Evolutionary conservation across 164 flowering plant genomes (phyloP), one percentile per base, ranked within the genome.

Genomic region (Stephania japonica): DNA sequence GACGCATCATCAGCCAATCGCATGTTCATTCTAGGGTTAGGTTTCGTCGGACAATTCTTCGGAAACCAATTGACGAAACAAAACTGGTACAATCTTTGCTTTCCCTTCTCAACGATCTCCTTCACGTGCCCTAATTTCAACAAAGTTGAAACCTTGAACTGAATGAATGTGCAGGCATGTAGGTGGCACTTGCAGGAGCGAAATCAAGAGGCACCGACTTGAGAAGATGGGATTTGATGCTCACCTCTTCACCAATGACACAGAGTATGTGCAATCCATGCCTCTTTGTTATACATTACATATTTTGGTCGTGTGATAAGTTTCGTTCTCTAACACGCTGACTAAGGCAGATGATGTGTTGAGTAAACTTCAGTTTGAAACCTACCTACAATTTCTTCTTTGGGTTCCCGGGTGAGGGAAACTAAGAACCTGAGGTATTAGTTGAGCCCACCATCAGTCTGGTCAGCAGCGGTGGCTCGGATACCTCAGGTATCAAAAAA

Each of bases 21-120:
- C 21, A 85, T 91, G 91, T 83, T 89, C 66, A 73, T 91, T 21
- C 81, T 88, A 1, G 96, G 96, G 26, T 84, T 89, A 87, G 98
- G 98, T 67, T 92, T 78, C 77, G 94, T 89, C 53, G 98, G 90
- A 4, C 83, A 82, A 42, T 85, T 77, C 79, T 83, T 92, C 59
- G 91, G 84, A 2, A 77, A 78, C 19, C 76, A 83, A 50, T 80
- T 92, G 76, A 81, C 78, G 79, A 76, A 79, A 44, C 80, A 83
- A 25, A 88, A 83, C 71, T 88, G 96, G 94, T 91, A 83, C 69
- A 65, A 27, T 13, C 32, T 27, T 50, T 38, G 72, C 70, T 69
- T 42, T 10, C 1, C 6, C 38, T 69, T 43, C 47, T 43, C 44
- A 18, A 9, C 13, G n/a, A 5, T 10, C 25, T 43, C 13, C n/a